A percentile compares a stretch with the other conserved stretches of the same genome.
Evolutionary conservation across 148 eudicot species (phyloP).

Genomic region (Rhododendron mucronatum): DNA sequence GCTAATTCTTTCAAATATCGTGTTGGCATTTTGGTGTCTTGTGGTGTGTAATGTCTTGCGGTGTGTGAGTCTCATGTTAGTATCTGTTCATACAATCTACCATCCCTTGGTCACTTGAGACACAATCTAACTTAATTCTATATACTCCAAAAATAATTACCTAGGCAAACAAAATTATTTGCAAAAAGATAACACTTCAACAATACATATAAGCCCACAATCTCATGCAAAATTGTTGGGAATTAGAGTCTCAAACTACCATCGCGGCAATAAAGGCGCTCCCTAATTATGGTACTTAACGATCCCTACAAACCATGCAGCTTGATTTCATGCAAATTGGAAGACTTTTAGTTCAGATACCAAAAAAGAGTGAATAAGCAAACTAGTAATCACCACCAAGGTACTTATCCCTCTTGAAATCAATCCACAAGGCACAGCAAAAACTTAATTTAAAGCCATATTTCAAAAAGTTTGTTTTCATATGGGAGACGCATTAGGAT

Average conservation of each 20-base stretch:
- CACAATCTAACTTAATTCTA: background rate
- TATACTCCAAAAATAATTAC: background rate
- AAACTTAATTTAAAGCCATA: background rate
- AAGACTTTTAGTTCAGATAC: background rate
- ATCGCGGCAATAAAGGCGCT: background rate
- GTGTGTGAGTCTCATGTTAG: background rate
- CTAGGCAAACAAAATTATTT: background rate
- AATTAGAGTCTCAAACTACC: background rate
- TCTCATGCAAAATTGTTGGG: background rate
- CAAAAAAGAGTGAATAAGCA: background rate
- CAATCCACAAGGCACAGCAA: background rate
- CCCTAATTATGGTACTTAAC: no score
- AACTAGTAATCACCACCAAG: background rate
- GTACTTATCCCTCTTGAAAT: background rate
- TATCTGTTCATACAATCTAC: background rate
- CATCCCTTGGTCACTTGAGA: background rate
- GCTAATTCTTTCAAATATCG: background rate
- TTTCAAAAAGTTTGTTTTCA: background rate
- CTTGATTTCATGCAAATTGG: background rate
- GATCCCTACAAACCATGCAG: background rate
- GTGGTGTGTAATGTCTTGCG: no score
- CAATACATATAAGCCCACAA: background rate
- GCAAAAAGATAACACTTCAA: background rate
- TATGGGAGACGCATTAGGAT: background rate
- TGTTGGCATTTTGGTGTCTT: background rate